Conservation (phyloP, 2,329 filamentous ascomycete species). For the Botrytis deweyae region DNA sequence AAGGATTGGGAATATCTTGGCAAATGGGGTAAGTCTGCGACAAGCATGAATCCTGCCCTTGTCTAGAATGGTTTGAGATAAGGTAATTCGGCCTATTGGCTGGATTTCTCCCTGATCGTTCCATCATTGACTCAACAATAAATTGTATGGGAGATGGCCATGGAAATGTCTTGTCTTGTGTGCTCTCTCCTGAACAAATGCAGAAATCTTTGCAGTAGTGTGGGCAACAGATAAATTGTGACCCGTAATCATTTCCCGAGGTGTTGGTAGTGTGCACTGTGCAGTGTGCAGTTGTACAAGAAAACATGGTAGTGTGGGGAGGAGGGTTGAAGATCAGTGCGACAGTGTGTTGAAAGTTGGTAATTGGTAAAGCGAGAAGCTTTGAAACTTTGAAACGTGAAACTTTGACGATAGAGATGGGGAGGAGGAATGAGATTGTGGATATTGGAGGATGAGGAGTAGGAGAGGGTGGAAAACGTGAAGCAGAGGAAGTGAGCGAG, state of each 20-base stretch:
- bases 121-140: conserved; percentile 1
- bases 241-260: conserved; percentile 12
- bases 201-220: conserved; percentile 18
- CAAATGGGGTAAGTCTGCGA: conserved; percentile 6
- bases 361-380: neutral
- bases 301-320: conserved; percentile 4
- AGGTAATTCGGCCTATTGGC: conserved; percentile 13
- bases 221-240: conserved; percentile 8
- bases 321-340: conserved; percentile 14
- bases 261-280: conserved; percentile 7
- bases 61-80: conserved; percentile 20
- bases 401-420: neutral
- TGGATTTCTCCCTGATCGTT: conserved; percentile 1
- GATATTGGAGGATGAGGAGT: neutral
- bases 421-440: neutral
- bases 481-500: neutral
- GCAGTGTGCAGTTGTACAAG: neutral
- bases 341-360: conserved; percentile 9
- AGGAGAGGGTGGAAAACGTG: neutral
- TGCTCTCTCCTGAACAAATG: conserved; percentile 20
- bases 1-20: conserved; percentile 10
- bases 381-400: neutral
- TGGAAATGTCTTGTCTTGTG: conserved; percentile 13
- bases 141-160: neutral
- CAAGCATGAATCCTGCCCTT: conserved; percentile 4